Evolutionary conservation across 495 filamentous ascomycete genomes (phyloP), one percentile per base, ranked within the genome.

Genomic region (Penicillium macrosclerotiorum): DNA sequence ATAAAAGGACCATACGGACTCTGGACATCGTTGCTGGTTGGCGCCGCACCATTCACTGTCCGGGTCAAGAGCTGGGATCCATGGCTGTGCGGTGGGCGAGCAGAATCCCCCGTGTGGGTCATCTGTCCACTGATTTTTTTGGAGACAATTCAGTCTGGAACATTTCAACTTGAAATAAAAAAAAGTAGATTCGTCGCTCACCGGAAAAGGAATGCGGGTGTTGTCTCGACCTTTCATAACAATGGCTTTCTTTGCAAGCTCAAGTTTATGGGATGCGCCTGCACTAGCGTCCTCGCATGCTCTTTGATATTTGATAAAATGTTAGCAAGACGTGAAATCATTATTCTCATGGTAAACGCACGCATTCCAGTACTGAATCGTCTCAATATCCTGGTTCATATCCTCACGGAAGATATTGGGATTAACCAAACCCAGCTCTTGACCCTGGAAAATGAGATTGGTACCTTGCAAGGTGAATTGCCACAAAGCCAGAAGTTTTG

Each of bases 351-450:
- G 14, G 16, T 14, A 18, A n/a, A 37, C 38, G 19, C 35, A 68
- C 36, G 64, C 58, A 30, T 68, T 57, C 64, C 74, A 80, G 31
- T 74, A 80, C 49, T 77, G 78, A 14, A 73, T 49, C 3, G 72
- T 73, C 48, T 83, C 83, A 25, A 84, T 68, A 54, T 85, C 82
- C 39, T 77, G 73, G 58, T 80, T 83, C 44, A 81, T 73, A 17
- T 74, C 71, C 14, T 79, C 74, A 1, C 54, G 54, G 76, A 79
- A 84, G 14, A 64, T 36, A 13, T 51, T 44, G 0, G 83, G 80
- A 48, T 86, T 85, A 34, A 71, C 71, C 80, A 86, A 83, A 5
- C 81, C 83, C 33, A 86, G 63, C 44, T 86, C 82, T 49, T 86
- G 78, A 1, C 83, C 83, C 49, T 86, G 80, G 49, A 81, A 85